Evolutionary conservation across 495 filamentous ascomycete genomes (phyloP), one percentile per base, ranked within the genome.

Genomic region (Tirmania nivea): DNA sequence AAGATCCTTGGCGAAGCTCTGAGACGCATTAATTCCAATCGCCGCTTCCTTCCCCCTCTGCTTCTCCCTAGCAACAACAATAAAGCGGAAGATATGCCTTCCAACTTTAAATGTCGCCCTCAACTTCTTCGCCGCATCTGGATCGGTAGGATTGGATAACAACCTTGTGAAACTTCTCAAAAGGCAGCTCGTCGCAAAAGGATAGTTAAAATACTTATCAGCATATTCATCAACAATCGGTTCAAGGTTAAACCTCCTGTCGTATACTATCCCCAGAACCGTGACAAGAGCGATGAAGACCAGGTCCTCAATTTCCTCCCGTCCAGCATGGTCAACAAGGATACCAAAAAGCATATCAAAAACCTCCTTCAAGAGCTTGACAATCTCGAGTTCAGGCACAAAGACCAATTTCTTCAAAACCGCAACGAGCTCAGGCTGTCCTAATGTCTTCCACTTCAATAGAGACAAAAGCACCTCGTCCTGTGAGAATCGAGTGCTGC

Each of bases 91-190:
- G 51, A 99, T 76, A 57, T 95, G 86, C 19, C 81, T 75, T 20
- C 87, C 88, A 34, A 99, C 92, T 65, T 99, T 99, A 67, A 96
- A 84, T 0, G 89, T 88, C 20, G 89, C 84, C 12, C 90, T 79
- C 49, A 99, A 74, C 55, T 82, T 83, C 21, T 88, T 73, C 20
- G 89, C 83, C 35, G 78, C 83, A 54, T 89, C 79, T 12, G 79
- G 74, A 60, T 94, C 84, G 8, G 81, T 78, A 1, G 82, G 78
- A 48, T 85, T 82, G 20, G 79, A 74, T 17, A 99, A 68, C 1
- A 96, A 75, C 45, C 88, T 73, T 9, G 80, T 77, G 60, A 92
- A 95, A 56, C 86, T 92, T 56, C 84, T 69, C 37, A 96, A 78
- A 45, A 99, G 74, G 64, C 87, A 94, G n/a, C 86, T 78, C 0